These are phyloP conservation scores for Petrea volubilis DNA, from an alignment of 257 asterid species.

Conservation along the genomic window DNA sequence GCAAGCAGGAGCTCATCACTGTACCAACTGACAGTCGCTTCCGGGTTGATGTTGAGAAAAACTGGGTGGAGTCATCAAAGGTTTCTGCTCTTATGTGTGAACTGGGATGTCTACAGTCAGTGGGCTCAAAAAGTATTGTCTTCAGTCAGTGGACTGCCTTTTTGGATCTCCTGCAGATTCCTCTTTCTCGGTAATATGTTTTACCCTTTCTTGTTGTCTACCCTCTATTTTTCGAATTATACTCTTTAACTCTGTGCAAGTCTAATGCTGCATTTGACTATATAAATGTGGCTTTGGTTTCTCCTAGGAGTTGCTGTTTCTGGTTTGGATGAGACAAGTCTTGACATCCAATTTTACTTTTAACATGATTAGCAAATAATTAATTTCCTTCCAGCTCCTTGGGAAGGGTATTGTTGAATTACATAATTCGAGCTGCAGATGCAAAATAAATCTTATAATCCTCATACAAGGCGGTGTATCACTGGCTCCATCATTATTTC, in stretches of 20 bases:
- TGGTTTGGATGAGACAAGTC: not conserved
- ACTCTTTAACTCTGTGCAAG: not conserved
- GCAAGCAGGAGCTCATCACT: conserved; percentile 88
- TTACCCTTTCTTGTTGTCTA: not conserved
- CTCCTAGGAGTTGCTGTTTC: not conserved
- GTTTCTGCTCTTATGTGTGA: conserved; percentile 83
- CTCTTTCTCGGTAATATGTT: conserved; percentile 68
- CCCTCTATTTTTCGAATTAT: not conserved
- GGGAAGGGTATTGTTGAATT: not conserved
- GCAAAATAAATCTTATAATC: not conserved
- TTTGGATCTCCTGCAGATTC: conserved; percentile 88
- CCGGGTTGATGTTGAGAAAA: conserved; percentile 76
- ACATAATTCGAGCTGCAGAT: not conserved
- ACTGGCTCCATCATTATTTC: not conserved
- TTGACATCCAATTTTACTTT: not conserved
- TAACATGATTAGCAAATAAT: not conserved
- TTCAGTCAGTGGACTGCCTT: conserved; percentile 99
- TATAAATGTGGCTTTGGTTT: conserved; percentile 11
- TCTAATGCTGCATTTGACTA: conserved; percentile 1
- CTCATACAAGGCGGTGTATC: not conserved
- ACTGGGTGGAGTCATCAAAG: conserved; percentile 95
- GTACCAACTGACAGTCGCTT: conserved; percentile 94
- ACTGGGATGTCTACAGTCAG: conserved; percentile 44
- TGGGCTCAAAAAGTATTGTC: conserved; percentile 83
- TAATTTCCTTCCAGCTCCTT: not conserved